These are phyloP conservation scores for Penicillium soppii DNA, from an alignment of 495 filamentous ascomycete species.

Conservation along the genomic window DNA sequence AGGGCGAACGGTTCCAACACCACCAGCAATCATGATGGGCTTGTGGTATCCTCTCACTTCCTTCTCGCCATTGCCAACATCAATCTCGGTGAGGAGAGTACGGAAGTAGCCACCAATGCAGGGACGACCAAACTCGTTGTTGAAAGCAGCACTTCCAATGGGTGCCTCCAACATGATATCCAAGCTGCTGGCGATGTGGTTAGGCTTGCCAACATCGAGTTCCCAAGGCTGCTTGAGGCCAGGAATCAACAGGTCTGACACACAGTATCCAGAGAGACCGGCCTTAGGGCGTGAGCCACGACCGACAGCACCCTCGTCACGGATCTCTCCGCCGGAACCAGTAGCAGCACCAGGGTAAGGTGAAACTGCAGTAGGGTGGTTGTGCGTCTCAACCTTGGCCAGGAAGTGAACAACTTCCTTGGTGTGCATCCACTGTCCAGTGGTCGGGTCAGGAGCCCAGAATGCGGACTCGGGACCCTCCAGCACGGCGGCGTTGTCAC, in stretches of 20 bases:
- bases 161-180: constrained; percentile 98
- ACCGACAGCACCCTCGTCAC: constrained; percentile 93
- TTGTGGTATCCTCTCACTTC: constrained; percentile 95
- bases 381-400: constrained; percentile 97
- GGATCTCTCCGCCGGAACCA: constrained; percentile 90
- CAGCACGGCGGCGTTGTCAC: constrained; percentile 93
- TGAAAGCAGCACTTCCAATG: constrained; percentile 90
- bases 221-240: constrained; percentile 84
- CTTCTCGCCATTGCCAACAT: constrained; percentile 55
- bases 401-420: constrained; percentile 86
- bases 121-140: constrained; percentile 98
- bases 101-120: constrained; percentile 87
- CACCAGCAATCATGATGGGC: constrained; percentile 98
- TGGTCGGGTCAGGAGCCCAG: constrained; percentile 83
- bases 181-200: constrained; percentile 86
- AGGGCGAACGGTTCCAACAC: constrained; percentile 92
- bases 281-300: constrained; percentile 91
- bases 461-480: constrained; percentile 71
- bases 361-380: constrained; percentile 94
- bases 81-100: constrained; percentile 70
- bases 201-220: constrained; percentile 81
- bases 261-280: constrained; percentile 88
- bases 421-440: constrained; percentile 82
- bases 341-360: constrained; percentile 83
- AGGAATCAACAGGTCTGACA: constrained; percentile 89